Base-by-base conservation (phyloP, 2,329 filamentous ascomycete species). In the Curvularia verruculosa region DNA sequence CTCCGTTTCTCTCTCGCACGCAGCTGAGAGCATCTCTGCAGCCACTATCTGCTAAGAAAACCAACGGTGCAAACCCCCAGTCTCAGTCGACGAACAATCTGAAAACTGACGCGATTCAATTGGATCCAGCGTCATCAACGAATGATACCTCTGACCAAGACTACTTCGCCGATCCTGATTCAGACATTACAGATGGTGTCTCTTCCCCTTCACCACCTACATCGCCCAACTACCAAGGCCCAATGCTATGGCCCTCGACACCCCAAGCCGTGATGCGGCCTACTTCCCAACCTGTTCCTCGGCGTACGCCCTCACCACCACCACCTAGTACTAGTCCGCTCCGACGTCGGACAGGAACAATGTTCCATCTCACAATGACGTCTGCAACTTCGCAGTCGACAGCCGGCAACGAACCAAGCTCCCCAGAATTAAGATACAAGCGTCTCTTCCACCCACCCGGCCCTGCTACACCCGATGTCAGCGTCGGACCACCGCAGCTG, bases 341-440 rank as follows among this genome's bases (percentile, higher is more conserved):
- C 2, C 51, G 37, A 49, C 64, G 68, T 10, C 64, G 67, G 10
- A 65, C 61, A 4, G 62, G 53, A 26, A 60, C 67, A 3, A 41
- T 67, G 9, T 46, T 71, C 28, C 68, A 67, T 29, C 64, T 70
- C 34, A 61, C 57, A 8, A 73, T 69, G 65, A 72, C 66, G 6
- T 52, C 71, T 57, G 45, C 69, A 47, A 52, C 52, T 1, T 39
- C 34, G 8, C 36, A 50, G 19, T 31, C 47, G 1, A 41, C 41
- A 13, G 36, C 28, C 1, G 40, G 37, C 5, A 55, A 52, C 2
- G 36, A 49, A 9, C 74, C 75, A 0, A 79, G 76, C 59, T 73
- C 73, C 1, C 75, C 78, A 1, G 78, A 79, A 52, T 56, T 71
- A 1, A 70, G 71, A 4, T 81, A 80, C 57, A 79, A 79, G 64